Evolutionary conservation across 2,329 filamentous ascomycete genomes (phyloP).

Genomic region (Ascomycota sp.): DNA sequence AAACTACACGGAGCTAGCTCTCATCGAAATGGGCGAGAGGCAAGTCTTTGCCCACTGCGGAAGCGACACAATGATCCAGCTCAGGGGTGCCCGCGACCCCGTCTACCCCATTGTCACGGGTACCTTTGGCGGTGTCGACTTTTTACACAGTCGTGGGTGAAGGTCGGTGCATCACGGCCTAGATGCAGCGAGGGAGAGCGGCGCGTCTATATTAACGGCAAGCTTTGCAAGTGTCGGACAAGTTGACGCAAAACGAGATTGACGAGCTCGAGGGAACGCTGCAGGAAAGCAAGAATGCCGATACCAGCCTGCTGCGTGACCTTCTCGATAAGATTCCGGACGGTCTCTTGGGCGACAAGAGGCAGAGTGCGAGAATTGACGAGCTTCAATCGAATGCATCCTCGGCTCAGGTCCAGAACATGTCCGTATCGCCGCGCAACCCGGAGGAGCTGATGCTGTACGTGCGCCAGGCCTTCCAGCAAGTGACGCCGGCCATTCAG

Average conservation of each 20-base stretch:
- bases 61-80: constrained; percentile 44
- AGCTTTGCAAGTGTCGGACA: constrained; percentile 55
- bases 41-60: constrained; percentile 80
- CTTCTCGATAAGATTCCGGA: constrained; percentile 66
- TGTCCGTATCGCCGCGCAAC: constrained; percentile 53
- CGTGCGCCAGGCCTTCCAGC: constrained; percentile 48
- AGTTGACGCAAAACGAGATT: constrained; percentile 78
- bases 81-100: constrained; percentile 41
- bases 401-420: constrained; percentile 54
- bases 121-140: constrained; percentile 88
- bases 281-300: constrained; percentile 36
- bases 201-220: too few species aligned
- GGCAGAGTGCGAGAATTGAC: constrained; percentile 56
- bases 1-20: constrained; percentile 75
- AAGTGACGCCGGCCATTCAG: constrained; percentile 77
- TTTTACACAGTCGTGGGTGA: constrained; percentile 63
- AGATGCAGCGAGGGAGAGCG: too few species aligned
- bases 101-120: constrained; percentile 78
- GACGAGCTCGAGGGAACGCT: constrained; percentile 76
- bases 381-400: constrained; percentile 61
- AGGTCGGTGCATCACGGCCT: constrained; percentile 15
- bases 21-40: constrained; percentile 68
- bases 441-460: constrained; percentile 73
- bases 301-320: constrained; percentile 57
- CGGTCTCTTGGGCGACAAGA: constrained; percentile 56